Evolutionary conservation across 768 basidiomycete genomes (phyloP).

Genomic region (Agaricus subrufescens): DNA sequence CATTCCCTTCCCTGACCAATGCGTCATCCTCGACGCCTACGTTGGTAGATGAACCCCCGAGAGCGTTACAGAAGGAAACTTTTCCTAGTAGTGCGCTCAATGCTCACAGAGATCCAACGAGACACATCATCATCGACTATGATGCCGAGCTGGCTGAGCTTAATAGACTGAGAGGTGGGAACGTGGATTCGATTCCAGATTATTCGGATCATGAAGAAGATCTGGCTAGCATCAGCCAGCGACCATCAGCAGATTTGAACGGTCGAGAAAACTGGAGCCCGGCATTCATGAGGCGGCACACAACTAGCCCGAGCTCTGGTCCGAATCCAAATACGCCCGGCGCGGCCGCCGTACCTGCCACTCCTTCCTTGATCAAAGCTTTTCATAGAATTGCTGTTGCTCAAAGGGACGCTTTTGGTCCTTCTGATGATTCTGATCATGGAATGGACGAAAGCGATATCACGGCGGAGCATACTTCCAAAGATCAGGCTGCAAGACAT

Average conservation of each 20-base stretch:
- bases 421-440: not conserved
- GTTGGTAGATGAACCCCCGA: constrained; percentile 19
- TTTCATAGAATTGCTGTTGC: constrained; percentile 56
- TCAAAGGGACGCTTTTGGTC: constrained; percentile 45
- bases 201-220: constrained; percentile 41
- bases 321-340: constrained; percentile 13
- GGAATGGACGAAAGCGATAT: not conserved
- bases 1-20: constrained; percentile 12
- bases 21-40: constrained; percentile 22
- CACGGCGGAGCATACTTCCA: not conserved
- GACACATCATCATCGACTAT: constrained; percentile 23
- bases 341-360: constrained; percentile 47
- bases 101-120: constrained; percentile 2
- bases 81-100: not conserved
- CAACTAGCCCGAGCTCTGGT: constrained; percentile 9
- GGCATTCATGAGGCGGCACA: constrained; percentile 42
- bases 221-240: constrained; percentile 1
- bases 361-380: constrained; percentile 60
- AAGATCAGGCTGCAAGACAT: constrained; percentile 6
- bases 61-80: not conserved
- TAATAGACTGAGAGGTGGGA: constrained; percentile 18
- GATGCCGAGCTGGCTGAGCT: constrained; percentile 39
- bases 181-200: constrained; percentile 14
- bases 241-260: not conserved
- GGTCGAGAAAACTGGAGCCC: constrained; percentile 40